Evolutionary conservation across 805 yeast genomes (phyloP).

Genomic region (Candida hungchunana): DNA sequence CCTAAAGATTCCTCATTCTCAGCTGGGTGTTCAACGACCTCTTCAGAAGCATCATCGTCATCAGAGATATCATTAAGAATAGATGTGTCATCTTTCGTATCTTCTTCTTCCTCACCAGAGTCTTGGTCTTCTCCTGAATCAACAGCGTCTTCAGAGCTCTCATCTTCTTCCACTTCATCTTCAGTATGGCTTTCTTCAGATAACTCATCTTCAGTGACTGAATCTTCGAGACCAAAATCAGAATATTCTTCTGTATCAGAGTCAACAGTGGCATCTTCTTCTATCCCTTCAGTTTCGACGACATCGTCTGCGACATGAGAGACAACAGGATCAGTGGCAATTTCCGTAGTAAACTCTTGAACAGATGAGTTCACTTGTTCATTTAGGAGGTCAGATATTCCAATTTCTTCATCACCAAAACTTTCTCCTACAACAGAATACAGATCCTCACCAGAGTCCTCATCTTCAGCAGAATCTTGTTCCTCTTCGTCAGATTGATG

Average conservation of each 20-base stretch:
- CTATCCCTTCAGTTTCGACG: not conserved
- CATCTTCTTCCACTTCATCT: slow-evolving; percentile 3
- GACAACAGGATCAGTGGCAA: no score
- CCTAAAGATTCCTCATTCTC: no score
- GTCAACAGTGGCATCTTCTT: not conserved
- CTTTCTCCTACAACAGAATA: slow-evolving; percentile 1
- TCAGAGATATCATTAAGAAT: slow-evolving; percentile 1
- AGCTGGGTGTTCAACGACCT: no score
- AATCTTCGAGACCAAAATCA: no score
- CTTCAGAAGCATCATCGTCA: slow-evolving; percentile 2
- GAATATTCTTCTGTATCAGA: no score
- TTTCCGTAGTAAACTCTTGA: no score
- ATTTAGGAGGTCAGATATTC: slow-evolving; percentile 1
- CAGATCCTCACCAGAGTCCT: slow-evolving; percentile 1
- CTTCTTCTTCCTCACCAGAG: slow-evolving; percentile 4
- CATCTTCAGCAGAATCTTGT: not conserved
- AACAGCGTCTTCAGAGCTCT: slow-evolving; percentile 2
- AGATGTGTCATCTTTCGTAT: not conserved
- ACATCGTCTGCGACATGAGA: no score
- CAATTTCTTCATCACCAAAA: slow-evolving; percentile 6
- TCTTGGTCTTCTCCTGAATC: slow-evolving; percentile 4
- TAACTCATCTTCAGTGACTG: not conserved
- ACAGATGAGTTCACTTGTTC: no score
- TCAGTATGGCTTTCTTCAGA: not conserved
- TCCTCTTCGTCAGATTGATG: not conserved